A percentile compares a stretch with the other conserved stretches of the same genome.
Evolutionary conservation across 768 basidiomycete species (phyloP).

Genomic region (Tremella fuciformis): DNA sequence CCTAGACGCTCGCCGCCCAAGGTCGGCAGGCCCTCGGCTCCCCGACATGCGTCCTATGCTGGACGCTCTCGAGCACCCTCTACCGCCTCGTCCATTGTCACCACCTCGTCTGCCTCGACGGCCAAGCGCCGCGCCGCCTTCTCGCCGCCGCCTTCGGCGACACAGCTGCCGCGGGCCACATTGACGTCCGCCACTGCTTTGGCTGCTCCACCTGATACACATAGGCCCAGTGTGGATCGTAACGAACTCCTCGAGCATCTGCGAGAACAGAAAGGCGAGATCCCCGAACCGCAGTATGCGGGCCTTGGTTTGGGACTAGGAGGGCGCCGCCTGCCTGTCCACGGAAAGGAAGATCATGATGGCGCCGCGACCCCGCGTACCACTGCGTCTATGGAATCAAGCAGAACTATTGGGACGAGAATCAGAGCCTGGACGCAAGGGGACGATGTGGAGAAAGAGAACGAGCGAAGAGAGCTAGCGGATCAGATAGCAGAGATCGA

Average conservation of each 20-base stretch:
- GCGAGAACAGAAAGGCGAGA: conserved; percentile 25
- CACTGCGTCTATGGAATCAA: conserved; percentile 14
- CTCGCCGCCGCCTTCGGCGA: conserved; percentile 33
- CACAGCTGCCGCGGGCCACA: conserved; percentile 16
- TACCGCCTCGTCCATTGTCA: conserved; percentile 32
- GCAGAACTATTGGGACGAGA: conserved; percentile 11
- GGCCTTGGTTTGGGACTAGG: conserved; percentile 24
- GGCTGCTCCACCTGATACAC: conserved; percentile 6
- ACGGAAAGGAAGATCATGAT: conserved; percentile 33
- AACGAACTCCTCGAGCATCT: conserved; percentile 31
- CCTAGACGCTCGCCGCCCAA: conserved; percentile 1
- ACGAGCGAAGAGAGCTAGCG: conserved; percentile 20
- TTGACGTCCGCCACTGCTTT: conserved; percentile 28
- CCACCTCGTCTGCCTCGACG: conserved; percentile 17
- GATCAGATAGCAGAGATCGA: conserved; percentile 35
- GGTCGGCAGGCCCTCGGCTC: background rate
- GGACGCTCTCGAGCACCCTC: conserved; percentile 31
- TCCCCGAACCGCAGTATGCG: conserved; percentile 10
- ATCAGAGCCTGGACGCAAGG: conserved; percentile 22
- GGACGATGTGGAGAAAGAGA: conserved; percentile 15
- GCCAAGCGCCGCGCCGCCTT: conserved; percentile 30
- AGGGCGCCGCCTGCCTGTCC: conserved; percentile 34
- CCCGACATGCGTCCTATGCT: conserved; percentile 17
- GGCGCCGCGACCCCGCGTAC: conserved; percentile 31
- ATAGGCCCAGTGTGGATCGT: conserved; percentile 1